Conservation (phyloP, 2,329 filamentous ascomycete genomes). For the Diaporthe longicolla region DNA sequence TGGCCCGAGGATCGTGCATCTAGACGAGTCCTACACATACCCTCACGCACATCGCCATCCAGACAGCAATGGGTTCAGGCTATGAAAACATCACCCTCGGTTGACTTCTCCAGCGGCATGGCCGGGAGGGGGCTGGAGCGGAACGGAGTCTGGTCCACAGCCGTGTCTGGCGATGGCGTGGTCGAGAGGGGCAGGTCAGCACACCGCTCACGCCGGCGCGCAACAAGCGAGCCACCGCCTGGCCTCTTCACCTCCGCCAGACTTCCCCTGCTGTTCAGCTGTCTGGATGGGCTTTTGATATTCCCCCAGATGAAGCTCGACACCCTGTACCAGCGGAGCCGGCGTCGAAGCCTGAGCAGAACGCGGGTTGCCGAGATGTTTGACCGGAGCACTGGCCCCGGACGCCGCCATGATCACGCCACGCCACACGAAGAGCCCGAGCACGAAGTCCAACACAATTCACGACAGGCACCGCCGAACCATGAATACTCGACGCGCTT, state of each 20-base stretch:
- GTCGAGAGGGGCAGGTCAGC: conserved; percentile 20
- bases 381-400: conserved; percentile 44
- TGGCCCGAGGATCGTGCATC: conserved; percentile 26
- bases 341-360: conserved; percentile 55
- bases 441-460: not conserved
- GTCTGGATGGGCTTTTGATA: conserved; percentile 53
- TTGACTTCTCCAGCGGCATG: conserved; percentile 35
- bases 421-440: not conserved
- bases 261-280: conserved; percentile 43
- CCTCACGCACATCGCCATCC: conserved; percentile 19
- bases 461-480: not conserved
- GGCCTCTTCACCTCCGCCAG: conserved; percentile 44
- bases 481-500: not conserved
- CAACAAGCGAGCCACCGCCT: conserved; percentile 40
- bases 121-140: conserved; percentile 27
- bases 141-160: conserved; percentile 36
- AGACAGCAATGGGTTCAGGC: not conserved
- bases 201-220: conserved; percentile 28
- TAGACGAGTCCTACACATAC: conserved; percentile 24
- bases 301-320: conserved; percentile 49
- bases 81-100: not conserved
- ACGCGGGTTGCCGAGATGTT: conserved; percentile 55
- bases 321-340: conserved; percentile 51
- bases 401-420: not conserved
- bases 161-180: not conserved